A percentile compares a stretch with the other conserved stretches of the same genome.
Conservation (phyloP, 1,284 basidiomycete species). For the Leccinum variabile region DNA sequence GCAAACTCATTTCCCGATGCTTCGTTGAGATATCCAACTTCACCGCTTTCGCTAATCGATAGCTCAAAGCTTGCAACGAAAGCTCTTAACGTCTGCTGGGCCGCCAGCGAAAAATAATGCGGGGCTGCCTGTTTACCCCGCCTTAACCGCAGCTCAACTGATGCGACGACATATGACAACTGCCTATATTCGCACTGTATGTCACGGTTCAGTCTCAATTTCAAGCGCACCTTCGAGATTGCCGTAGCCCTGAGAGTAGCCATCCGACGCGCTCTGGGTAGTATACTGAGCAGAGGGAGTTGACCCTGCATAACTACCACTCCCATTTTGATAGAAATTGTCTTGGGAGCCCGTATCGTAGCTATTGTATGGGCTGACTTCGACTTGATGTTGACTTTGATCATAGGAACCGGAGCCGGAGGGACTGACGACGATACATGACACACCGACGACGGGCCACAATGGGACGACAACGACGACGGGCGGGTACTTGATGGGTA, state of each 20-base stretch:
- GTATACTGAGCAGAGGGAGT: slow-evolving; percentile 45
- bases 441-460: too few relatives aligned
- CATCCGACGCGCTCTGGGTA: slow-evolving; percentile 44
- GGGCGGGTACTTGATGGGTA: too few relatives aligned
- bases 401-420: slow-evolving; percentile 48
- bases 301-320: slow-evolving; percentile 48
- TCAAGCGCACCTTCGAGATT: slow-evolving; percentile 82
- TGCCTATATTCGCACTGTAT: slow-evolving; percentile 37
- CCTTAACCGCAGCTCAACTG: slow-evolving; percentile 35
- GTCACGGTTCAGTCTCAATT: slow-evolving; percentile 49
- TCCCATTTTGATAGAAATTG: slow-evolving; percentile 62
- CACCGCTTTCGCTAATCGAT: slow-evolving; percentile 43
- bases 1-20: slow-evolving; percentile 33
- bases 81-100: slow-evolving; percentile 30
- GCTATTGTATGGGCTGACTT: slow-evolving; percentile 60
- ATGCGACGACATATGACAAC: slow-evolving; percentile 32
- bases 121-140: slow-evolving; percentile 30
- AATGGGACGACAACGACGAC: too few relatives aligned
- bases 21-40: slow-evolving; percentile 36
- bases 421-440: slow-evolving; percentile 13
- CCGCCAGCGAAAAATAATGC: slow-evolving; percentile 24
- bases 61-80: slow-evolving; percentile 46
- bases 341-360: slow-evolving; percentile 63
- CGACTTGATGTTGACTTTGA: slow-evolving; percentile 59
- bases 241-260: slow-evolving; percentile 56